Conservation (phyloP, 192 early-diverging fungal species). For the Mortierella hygrophila region DNA sequence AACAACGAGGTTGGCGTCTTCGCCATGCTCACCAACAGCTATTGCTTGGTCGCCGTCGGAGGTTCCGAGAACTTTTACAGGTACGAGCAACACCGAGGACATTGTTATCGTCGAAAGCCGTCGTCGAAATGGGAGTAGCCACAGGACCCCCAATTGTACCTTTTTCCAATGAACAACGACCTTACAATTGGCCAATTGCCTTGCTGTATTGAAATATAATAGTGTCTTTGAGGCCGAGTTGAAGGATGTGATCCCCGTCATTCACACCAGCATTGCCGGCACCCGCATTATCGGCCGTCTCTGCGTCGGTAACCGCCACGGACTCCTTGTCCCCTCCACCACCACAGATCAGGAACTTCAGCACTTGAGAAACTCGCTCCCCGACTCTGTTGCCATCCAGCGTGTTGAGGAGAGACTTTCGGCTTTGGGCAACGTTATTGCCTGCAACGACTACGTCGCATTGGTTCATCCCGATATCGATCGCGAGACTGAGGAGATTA, state of each 20-base stretch:
- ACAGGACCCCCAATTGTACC: neutral
- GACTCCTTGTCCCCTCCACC: slow-evolving; percentile 93
- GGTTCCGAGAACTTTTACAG: slow-evolving; percentile 99
- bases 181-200: neutral
- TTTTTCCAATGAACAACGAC: neutral
- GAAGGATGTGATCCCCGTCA: slow-evolving; percentile 93
- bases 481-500: slow-evolving; percentile 98
- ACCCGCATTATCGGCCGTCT: slow-evolving; percentile 97
- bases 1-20: slow-evolving; percentile 99
- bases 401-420: slow-evolving; percentile 98
- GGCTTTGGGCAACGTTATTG: slow-evolving; percentile 98
- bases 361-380: slow-evolving; percentile 96
- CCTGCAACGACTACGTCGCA: slow-evolving; percentile 99
- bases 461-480: slow-evolving; percentile 99
- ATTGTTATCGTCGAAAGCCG: neutral
- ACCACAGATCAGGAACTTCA: slow-evolving; percentile 99
- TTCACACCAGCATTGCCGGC: slow-evolving; percentile 97
- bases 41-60: slow-evolving; percentile 96
- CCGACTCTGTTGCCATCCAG: slow-evolving; percentile 93
- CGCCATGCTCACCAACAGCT: slow-evolving; percentile 96
- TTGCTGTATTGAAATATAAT: neutral
- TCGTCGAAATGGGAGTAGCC: neutral
- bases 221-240: slow-evolving; percentile 97
- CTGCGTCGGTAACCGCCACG: slow-evolving; percentile 94
- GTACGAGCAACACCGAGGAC: slow-evolving; percentile 53